Percentiles rank a stretch among this genome's conserved stretches.
These are phyloP conservation scores for Arthroderma sp. DNA, from an alignment of 2,329 filamentous ascomycete genomes.

Conservation along the genomic window DNA sequence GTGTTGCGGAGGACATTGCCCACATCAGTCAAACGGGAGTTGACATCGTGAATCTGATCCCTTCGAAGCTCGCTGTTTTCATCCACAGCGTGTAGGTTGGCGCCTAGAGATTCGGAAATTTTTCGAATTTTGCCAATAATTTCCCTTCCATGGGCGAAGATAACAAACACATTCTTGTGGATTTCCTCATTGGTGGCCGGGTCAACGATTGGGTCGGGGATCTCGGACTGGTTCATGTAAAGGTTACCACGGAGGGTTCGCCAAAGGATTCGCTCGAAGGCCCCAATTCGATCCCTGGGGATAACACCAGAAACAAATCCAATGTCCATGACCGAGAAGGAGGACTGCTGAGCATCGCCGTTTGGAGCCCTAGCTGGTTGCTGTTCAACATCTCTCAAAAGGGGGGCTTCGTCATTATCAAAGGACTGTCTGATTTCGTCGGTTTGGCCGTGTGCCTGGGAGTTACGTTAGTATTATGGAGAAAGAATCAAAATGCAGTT, in stretches of 20 bases:
- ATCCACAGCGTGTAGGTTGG: slow-evolving; percentile 91
- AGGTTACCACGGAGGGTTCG: slow-evolving; percentile 91
- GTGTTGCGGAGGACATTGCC: slow-evolving; percentile 90
- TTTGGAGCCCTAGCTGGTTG: slow-evolving; percentile 50
- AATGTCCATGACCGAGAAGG: slow-evolving; percentile 97
- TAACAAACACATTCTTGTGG: slow-evolving; percentile 97
- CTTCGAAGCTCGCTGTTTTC: slow-evolving; percentile 92
- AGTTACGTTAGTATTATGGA: slow-evolving; percentile 1
- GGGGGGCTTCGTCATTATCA: slow-evolving; percentile 77
- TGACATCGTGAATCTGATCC: slow-evolving; percentile 96
- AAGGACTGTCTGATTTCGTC: slow-evolving; percentile 90
- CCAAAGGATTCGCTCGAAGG: slow-evolving; percentile 97
- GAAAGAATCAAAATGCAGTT: too few relatives aligned
- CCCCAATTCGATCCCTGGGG: slow-evolving; percentile 76
- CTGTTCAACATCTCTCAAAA: slow-evolving; percentile 87
- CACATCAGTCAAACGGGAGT: slow-evolving; percentile 80
- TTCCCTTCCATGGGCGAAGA: slow-evolving; percentile 96
- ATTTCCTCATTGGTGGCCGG: slow-evolving; percentile 83
- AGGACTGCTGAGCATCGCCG: slow-evolving; percentile 55
- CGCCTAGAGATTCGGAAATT: slow-evolving; percentile 94
- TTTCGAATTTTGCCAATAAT: slow-evolving; percentile 98
- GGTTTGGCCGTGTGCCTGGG: slow-evolving; percentile 77
- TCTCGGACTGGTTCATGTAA: slow-evolving; percentile 99
- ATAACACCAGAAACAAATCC: slow-evolving; percentile 97
- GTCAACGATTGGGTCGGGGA: slow-evolving; percentile 82